Evolutionary conservation across 208 protist species (phyloP).

Genomic region (Wallacemonas sp.): DNA sequence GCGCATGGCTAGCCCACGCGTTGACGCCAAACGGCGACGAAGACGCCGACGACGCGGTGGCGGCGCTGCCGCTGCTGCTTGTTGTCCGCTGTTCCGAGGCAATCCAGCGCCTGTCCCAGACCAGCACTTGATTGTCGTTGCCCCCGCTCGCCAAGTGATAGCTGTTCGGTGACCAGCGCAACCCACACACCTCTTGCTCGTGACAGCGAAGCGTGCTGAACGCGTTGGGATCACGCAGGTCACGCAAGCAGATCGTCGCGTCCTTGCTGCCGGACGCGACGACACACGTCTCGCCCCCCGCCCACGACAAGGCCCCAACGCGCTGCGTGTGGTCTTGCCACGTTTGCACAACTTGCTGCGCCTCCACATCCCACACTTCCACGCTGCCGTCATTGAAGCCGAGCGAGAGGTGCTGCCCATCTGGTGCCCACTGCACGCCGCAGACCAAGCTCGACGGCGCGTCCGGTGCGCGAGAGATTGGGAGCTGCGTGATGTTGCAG

Average conservation of each 20-base stretch:
- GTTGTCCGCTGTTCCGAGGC: neutral
- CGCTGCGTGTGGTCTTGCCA: conserved; percentile 90
- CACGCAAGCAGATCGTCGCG: conserved; percentile 93
- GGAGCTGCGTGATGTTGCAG: conserved; percentile 90
- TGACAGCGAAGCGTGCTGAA: conserved; percentile 83
- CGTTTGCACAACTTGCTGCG: conserved; percentile 65
- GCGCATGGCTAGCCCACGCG: neutral
- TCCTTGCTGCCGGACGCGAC: conserved; percentile 95
- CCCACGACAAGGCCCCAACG: conserved; percentile 96
- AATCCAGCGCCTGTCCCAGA: conserved; percentile 92
- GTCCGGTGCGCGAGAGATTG: conserved; percentile 40
- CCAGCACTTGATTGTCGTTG: conserved; percentile 97
- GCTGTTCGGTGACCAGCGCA: conserved; percentile 95
- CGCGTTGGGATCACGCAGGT: conserved; percentile 80
- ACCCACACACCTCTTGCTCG: conserved; percentile 96
- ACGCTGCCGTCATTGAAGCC: conserved; percentile 87
- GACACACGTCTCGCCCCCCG: conserved; percentile 51
- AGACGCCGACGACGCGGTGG: neutral
- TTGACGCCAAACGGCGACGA: neutral
- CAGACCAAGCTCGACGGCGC: conserved; percentile 68
- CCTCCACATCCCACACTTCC: conserved; percentile 92
- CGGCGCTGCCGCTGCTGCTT: neutral
- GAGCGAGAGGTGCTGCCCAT: conserved; percentile 88
- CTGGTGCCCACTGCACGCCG: conserved; percentile 92
- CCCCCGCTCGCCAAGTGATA: conserved; percentile 96